Evolutionary conservation across 495 filamentous ascomycete genomes (phyloP).

Genomic region (Hypoxylon crocopeplum): DNA sequence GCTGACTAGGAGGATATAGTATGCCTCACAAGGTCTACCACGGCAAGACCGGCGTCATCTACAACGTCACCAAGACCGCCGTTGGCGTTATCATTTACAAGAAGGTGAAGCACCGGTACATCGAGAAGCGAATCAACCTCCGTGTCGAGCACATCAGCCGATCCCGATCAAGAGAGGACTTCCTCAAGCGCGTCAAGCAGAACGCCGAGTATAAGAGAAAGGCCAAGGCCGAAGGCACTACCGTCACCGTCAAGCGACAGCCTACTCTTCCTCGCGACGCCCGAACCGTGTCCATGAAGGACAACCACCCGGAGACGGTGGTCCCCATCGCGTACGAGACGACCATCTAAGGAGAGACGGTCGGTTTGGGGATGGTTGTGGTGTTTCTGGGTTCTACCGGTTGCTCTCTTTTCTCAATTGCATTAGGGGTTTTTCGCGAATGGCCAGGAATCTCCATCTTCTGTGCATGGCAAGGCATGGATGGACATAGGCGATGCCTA

Average conservation of each 20-base stretch:
- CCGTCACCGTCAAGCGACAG: conserved; percentile 91
- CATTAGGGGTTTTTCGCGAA: conserved; percentile 42
- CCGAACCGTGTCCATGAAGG: conserved; percentile 75
- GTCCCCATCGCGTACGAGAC: conserved; percentile 95
- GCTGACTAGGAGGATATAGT: conserved; percentile 56
- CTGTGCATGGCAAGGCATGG: conserved; percentile 42
- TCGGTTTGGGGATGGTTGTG: conserved; percentile 16
- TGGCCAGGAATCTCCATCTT: conserved; percentile 39
- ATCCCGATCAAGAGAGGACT: conserved; percentile 93
- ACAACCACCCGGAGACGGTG: conserved; percentile 87
- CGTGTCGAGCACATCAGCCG: conserved; percentile 95
- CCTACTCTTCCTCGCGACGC: conserved; percentile 79
- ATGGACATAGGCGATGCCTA: conserved; percentile 39
- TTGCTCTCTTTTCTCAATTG: conserved; percentile 40
- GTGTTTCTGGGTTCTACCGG: conserved; percentile 41
- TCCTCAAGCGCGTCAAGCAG: conserved; percentile 93
- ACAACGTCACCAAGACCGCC: conserved; percentile 95
- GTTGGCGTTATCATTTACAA: conserved; percentile 99
- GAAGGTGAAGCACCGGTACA: conserved; percentile 95
- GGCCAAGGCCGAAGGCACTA: conserved; percentile 86
- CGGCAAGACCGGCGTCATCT: conserved; percentile 96
- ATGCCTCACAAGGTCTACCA: conserved; percentile 99
- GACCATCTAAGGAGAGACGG: conserved; percentile 75
- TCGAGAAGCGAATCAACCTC: conserved; percentile 99
- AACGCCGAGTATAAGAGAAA: conserved; percentile 90